phyloP scores from a whole-genome alignment of 2,329 filamentous ascomycete genomes.

The Cordyceps javanica region DNA sequence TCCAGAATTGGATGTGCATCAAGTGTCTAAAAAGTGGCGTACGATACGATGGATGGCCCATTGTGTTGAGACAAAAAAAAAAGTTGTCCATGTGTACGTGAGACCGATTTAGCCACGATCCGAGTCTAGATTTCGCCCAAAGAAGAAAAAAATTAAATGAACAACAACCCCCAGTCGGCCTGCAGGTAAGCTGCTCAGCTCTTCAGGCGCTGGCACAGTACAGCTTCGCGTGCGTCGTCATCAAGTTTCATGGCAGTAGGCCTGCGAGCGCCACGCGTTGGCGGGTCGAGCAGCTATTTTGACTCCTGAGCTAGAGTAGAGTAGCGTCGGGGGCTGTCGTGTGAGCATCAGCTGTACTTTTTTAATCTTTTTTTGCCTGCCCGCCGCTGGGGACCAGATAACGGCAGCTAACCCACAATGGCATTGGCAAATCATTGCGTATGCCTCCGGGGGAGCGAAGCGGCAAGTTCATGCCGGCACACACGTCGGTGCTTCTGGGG shows the following conservation, averaged over 20 bases:
- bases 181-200: not conserved
- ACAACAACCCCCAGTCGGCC: not conserved
- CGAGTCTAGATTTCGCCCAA: not conserved
- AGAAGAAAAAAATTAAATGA: not conserved
- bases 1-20: not conserved
- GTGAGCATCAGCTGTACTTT: not conserved
- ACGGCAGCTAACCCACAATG: not conserved
- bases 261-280: not conserved
- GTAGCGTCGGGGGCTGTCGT: not conserved
- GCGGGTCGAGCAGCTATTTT: not conserved
- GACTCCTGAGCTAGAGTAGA: not conserved
- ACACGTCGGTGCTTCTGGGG: not conserved
- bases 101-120: not conserved
- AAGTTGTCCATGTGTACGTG: too few species aligned
- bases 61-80: too few species aligned
- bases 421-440: not conserved
- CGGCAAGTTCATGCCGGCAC: not conserved
- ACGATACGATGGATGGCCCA: too few species aligned
- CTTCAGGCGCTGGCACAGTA: not conserved
- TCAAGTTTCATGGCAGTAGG: not conserved
- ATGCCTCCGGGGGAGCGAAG: not conserved
- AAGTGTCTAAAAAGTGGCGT: too few species aligned
- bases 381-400: not conserved
- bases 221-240: not conserved
- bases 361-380: not conserved